Percentiles rank a stretch among this genome's conserved stretches.
phyloP scores from a whole-genome alignment of 169 alveolate species.

The Cryptosporidium tyzzeri region DNA sequence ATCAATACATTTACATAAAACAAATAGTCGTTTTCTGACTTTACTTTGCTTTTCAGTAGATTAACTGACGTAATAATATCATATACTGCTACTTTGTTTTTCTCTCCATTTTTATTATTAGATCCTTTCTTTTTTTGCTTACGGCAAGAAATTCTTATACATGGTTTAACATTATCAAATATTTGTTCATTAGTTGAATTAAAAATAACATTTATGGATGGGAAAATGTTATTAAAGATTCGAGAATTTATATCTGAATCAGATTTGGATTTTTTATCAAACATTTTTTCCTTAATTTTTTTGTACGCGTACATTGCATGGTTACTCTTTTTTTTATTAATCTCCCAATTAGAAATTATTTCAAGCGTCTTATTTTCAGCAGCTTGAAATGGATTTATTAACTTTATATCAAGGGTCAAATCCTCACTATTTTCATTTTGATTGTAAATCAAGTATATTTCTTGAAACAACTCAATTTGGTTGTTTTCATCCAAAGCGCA shows the following conservation, averaged over 20 bases:
- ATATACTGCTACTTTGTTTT: background rate
- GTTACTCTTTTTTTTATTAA: background rate
- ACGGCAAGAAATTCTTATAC: conserved; percentile 27
- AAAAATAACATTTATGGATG: background rate
- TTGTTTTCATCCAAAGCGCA: conserved; percentile 6
- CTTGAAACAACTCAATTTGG: conserved; percentile 12
- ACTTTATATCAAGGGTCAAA: background rate
- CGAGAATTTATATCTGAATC: background rate
- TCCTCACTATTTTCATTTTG: background rate
- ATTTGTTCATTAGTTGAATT: background rate
- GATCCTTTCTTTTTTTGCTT: background rate
- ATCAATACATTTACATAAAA: conserved; percentile 10
- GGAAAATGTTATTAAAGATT: background rate
- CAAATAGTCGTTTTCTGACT: conserved; percentile 29
- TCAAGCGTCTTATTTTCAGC: background rate
- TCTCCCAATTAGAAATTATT: conserved; percentile 27
- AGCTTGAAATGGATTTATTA: conserved; percentile 4
- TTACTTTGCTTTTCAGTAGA: background rate
- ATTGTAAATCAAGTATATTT: conserved; percentile 9
- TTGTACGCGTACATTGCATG: conserved; percentile 5
- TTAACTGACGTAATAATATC: conserved; percentile 15
- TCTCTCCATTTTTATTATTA: background rate
- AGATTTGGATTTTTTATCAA: background rate
- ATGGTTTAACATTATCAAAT: background rate
- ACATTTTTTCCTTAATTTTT: background rate